Percentiles rank a stretch among this genome's conserved stretches.
Evolutionary conservation across 2,329 filamentous ascomycete species (phyloP).

Genomic region (Chaetomium sp.): DNA sequence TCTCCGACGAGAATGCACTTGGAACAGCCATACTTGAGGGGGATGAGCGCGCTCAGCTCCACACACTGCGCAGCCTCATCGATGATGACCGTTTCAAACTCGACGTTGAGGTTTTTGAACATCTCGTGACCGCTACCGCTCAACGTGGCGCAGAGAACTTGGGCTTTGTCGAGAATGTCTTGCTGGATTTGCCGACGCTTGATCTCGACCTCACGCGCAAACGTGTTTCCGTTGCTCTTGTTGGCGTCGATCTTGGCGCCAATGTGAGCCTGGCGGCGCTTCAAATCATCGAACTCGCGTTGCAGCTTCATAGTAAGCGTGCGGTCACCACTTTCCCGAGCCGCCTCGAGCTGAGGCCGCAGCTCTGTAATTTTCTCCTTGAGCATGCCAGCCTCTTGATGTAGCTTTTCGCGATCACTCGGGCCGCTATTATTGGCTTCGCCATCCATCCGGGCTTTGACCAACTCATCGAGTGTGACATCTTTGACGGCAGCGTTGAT

Average conservation of each 20-base stretch:
- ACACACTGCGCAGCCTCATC: constrained; percentile 98
- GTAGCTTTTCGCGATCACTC: constrained; percentile 60
- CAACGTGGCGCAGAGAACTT: constrained; percentile 92
- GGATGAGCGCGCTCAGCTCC: constrained; percentile 93
- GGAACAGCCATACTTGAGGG: constrained; percentile 93
- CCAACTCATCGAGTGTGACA: constrained; percentile 90
- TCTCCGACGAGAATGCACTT: constrained; percentile 98
- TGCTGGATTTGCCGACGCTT: constrained; percentile 83
- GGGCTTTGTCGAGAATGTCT: constrained; percentile 83
- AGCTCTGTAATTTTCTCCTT: constrained; percentile 74
- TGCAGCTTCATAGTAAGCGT: constrained; percentile 59
- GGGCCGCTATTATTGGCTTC: constrained; percentile 61
- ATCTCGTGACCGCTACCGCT: constrained; percentile 97
- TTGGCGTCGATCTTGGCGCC: constrained; percentile 83
- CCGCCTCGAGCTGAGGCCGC: constrained; percentile 71
- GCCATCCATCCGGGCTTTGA: constrained; percentile 70
- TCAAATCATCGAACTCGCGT: constrained; percentile 75
- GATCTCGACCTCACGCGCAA: constrained; percentile 82
- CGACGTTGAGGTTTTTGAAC: constrained; percentile 90
- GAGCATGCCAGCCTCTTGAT: constrained; percentile 67
- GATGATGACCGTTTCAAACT: constrained; percentile 98
- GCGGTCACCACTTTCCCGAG: constrained; percentile 57
- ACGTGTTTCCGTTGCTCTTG: constrained; percentile 82
- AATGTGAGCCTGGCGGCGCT: constrained; percentile 68
- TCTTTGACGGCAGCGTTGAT: constrained; percentile 89